Base-by-base conservation (phyloP, 2,329 filamentous ascomycete species). In the Fusarium longipes region DNA sequence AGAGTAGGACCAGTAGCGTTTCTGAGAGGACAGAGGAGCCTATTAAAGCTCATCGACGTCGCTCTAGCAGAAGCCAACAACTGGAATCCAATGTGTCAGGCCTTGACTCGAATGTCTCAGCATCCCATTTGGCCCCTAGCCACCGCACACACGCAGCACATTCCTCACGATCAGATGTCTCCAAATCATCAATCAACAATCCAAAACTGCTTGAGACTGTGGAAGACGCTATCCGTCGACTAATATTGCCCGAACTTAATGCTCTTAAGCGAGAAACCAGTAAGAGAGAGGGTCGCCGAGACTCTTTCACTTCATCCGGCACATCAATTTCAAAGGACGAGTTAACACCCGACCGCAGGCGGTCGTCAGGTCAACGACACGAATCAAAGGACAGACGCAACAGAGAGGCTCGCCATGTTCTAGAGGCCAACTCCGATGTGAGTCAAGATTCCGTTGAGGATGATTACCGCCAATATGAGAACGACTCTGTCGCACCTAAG, bases 211-310 rank as follows among this genome's bases (percentile, higher is more conserved):
- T 97, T 3, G 92, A 96, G 73, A 96, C 93, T 0, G 94, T 97
- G 5, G 94, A 97, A 79, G 93, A 97, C 79, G 93, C 93, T 15
- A 97, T 97, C 74, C 90, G 93, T 65, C 87, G 93, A 47, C 84
- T 97, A 48, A 97, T 97, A 52, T 81, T 99, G 4, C 96, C 96
- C 0, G 95, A 99, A 78, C 84, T 99, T 42, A 95, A 93, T 71
- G 93, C 93, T 11, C 83, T 99, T 54, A 97, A 97, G 78, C 89
- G 94, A 72, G 93, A 97, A 74, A 92, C 95, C 76, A 94, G 92
- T 77, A 90, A 91, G 67, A 88, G 90, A 65, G 86, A 91, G 67
- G 90, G 88, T 71, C 87, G 87, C 12, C 87, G 87, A 55, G 90
- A 89, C 58, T 94, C 92, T 30, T 74, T 84, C 43, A 84, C 79